Conservation (phyloP, 2,329 filamentous ascomycete genomes). For the Alternaria ethzedia region DNA sequence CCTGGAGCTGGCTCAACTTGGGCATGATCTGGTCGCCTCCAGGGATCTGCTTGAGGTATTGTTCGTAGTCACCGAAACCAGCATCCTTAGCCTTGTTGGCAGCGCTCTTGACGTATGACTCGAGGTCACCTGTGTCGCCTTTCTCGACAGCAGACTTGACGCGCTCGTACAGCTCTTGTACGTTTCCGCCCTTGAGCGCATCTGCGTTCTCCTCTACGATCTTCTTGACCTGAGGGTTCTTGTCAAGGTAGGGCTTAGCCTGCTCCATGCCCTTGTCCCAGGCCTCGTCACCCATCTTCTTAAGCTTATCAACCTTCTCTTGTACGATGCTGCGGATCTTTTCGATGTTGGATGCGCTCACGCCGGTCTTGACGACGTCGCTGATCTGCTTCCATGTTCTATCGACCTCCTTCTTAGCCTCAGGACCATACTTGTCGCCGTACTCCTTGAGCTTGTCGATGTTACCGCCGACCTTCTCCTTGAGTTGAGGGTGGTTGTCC, state of each 20-base stretch:
- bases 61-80: slow-evolving; percentile 59
- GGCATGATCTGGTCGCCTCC: slow-evolving; percentile 68
- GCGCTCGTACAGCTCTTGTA: slow-evolving; percentile 67
- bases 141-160: slow-evolving; percentile 67
- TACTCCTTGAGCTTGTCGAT: slow-evolving; percentile 73
- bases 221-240: slow-evolving; percentile 77
- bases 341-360: slow-evolving; percentile 62
- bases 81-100: slow-evolving; percentile 65
- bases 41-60: slow-evolving; percentile 71
- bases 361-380: slow-evolving; percentile 67
- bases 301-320: slow-evolving; percentile 71
- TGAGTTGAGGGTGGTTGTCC: slow-evolving; percentile 75
- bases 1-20: slow-evolving; percentile 69
- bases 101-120: slow-evolving; percentile 66
- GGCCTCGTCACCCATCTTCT: slow-evolving; percentile 72
- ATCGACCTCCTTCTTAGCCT: slow-evolving; percentile 78
- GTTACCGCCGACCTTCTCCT: slow-evolving; percentile 73
- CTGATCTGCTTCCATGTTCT: slow-evolving; percentile 72
- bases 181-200: slow-evolving; percentile 70
- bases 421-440: slow-evolving; percentile 73
- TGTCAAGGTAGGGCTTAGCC: slow-evolving; percentile 74
- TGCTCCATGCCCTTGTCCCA: slow-evolving; percentile 76
- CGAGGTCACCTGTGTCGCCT: slow-evolving; percentile 64
- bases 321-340: slow-evolving; percentile 68
- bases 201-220: slow-evolving; percentile 74